These are phyloP conservation scores for Helicostylum pulchrum DNA, from an alignment of 192 early-diverging fungal genomes.

Conservation along the genomic window DNA sequence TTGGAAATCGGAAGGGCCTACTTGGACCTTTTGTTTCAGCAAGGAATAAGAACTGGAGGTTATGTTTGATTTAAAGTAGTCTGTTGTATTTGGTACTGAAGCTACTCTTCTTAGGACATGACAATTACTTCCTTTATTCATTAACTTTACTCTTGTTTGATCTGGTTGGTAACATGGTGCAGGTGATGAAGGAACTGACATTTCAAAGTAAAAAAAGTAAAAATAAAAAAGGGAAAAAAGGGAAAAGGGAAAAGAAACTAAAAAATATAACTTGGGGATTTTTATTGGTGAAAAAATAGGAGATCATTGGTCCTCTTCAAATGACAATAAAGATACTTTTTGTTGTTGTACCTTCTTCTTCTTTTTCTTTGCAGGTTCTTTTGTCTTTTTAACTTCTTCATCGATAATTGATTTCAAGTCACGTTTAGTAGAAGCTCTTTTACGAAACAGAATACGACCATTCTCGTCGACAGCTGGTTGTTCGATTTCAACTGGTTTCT, in stretches of 20 bases:
- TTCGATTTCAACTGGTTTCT: slow-evolving; percentile 7
- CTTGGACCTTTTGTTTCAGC: slow-evolving; percentile 15
- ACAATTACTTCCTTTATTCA: neutral
- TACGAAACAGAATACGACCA: slow-evolving; percentile 29
- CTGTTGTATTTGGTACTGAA: slow-evolving; percentile 12
- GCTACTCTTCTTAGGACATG: neutral
- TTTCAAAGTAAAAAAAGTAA: neutral
- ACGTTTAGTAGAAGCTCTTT: slow-evolving; percentile 7
- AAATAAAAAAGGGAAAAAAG: slow-evolving; percentile 3
- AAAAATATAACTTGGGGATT: too few species aligned
- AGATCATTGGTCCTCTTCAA: slow-evolving; percentile 16
- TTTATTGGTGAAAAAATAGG: too few species aligned
- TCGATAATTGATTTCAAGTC: slow-evolving; percentile 15
- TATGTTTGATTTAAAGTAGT: neutral
- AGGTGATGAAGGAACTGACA: slow-evolving; percentile 15
- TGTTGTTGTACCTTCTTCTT: slow-evolving; percentile 24
- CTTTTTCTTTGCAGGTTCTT: neutral
- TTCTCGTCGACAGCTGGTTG: slow-evolving; percentile 27
- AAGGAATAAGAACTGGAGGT: slow-evolving; percentile 18
- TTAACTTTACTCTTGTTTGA: slow-evolving; percentile 2
- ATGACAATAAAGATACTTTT: slow-evolving; percentile 29
- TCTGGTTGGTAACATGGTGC: slow-evolving; percentile 23
- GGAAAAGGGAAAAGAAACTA: too few species aligned
- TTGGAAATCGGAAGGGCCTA: slow-evolving; percentile 14
- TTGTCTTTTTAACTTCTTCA: neutral